Evolutionary conservation across 2,329 filamentous ascomycete genomes (phyloP).

Genomic region (Colletotrichum spaethianum): DNA sequence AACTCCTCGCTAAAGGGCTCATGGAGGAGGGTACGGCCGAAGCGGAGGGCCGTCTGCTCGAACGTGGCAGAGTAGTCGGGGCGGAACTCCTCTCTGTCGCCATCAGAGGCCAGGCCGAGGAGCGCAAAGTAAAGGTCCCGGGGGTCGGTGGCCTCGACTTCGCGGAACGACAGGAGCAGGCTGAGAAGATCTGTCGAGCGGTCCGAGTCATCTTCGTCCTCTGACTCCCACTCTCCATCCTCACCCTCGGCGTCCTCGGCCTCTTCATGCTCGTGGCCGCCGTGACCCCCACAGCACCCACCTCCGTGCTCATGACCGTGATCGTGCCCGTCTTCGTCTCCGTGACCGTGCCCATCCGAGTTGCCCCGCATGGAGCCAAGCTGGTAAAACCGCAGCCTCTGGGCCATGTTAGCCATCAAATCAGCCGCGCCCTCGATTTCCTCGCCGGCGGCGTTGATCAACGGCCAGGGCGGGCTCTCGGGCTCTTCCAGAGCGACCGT

Average conservation of each 20-base stretch:
- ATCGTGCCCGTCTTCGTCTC: conserved; percentile 10
- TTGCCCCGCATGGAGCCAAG: conserved; percentile 35
- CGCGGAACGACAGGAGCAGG: conserved; percentile 39
- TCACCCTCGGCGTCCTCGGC: conserved; percentile 1
- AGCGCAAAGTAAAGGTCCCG: conserved; percentile 39
- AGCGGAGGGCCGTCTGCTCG: conserved; percentile 37
- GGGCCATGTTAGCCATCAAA: conserved; percentile 39
- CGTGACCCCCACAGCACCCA: conserved; percentile 17
- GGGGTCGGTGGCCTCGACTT: conserved; percentile 39
- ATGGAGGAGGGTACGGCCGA: conserved; percentile 37
- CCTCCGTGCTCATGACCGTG: conserved; percentile 29
- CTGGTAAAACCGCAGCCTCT: conserved; percentile 35
- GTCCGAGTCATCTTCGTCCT: conserved; percentile 18
- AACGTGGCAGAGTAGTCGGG: conserved; percentile 36
- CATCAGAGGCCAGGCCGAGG: conserved; percentile 38
- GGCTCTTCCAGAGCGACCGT: conserved; percentile 38
- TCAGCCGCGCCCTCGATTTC: conserved; percentile 35
- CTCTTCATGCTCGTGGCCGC: conserved; percentile 4
- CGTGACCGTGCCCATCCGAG: conserved; percentile 7
- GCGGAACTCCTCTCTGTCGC: conserved; percentile 38
- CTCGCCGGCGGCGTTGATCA: conserved; percentile 29
- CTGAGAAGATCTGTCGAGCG: conserved; percentile 36
- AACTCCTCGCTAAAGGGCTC: conserved; percentile 39
- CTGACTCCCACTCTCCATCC: conserved; percentile 31
- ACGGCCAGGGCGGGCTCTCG: conserved; percentile 37